Conservation (phyloP, 2,329 filamentous ascomycete species). For the Shiraia sp. region DNA sequence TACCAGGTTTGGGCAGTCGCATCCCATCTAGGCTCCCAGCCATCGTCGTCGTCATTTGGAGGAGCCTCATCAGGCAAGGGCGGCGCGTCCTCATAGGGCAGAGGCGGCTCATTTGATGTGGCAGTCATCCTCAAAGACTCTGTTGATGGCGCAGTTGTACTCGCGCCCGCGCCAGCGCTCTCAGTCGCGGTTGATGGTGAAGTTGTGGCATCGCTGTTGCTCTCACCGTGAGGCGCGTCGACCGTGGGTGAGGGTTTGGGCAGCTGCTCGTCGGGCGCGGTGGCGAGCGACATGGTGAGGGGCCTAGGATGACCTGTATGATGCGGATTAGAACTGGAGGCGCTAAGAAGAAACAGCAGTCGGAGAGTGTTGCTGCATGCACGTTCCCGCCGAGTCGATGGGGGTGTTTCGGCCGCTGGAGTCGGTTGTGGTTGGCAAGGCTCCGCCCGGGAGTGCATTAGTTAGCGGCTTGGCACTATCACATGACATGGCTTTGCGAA, state of each 20-base stretch:
- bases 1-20: slow-evolving; percentile 69
- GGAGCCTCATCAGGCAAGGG: slow-evolving; percentile 57
- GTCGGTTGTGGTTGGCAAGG: neutral
- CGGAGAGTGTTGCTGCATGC: slow-evolving; percentile 11
- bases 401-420: slow-evolving; percentile 2
- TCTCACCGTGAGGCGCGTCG: slow-evolving; percentile 10
- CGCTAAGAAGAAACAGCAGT: slow-evolving; percentile 17
- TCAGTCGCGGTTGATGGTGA: no score
- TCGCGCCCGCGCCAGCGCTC: slow-evolving; percentile 14
- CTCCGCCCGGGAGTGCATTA: neutral
- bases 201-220: no score
- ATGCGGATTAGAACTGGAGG: slow-evolving; percentile 20
- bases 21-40: slow-evolving; percentile 85
- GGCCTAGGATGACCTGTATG: slow-evolving; percentile 10
- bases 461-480: neutral
- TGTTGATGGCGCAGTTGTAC: slow-evolving; percentile 5
- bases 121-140: no score
- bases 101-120: no score
- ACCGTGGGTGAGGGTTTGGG: slow-evolving; percentile 10
- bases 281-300: slow-evolving; percentile 17
- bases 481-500: no score
- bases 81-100: slow-evolving; percentile 37
- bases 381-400: slow-evolving; percentile 2
- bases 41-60: slow-evolving; percentile 57
- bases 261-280: slow-evolving; percentile 11